These are phyloP conservation scores for Gnaphalium uliginosum DNA, from an alignment of 129 eudicot species.

Conservation along the genomic window DNA sequence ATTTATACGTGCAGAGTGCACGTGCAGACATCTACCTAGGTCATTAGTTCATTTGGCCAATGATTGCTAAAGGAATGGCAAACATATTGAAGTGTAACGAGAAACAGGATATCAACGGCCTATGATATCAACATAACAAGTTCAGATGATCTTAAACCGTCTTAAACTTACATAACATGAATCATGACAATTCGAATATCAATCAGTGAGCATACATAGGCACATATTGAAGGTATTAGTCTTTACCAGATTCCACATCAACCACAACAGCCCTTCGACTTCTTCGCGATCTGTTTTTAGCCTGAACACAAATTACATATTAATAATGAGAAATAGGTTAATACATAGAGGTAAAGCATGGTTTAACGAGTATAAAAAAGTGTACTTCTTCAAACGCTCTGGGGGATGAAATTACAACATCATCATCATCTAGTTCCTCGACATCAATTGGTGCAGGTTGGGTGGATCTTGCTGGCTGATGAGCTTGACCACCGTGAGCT, in stretches of 20 bases:
- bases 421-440: constrained; percentile 76
- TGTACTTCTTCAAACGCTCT: constrained; percentile 76
- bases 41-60: no score
- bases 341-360: not conserved
- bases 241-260: constrained; percentile 70
- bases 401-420: constrained; percentile 72
- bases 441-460: constrained; percentile 57
- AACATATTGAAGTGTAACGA: not conserved
- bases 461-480: constrained; percentile 32
- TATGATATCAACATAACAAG: not conserved
- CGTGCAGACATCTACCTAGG: no score
- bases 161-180: not conserved
- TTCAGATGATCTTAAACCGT: not conserved
- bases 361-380: constrained; percentile 6
- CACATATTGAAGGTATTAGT: not conserved
- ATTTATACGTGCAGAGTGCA: no score
- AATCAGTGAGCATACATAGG: not conserved
- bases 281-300: constrained; percentile 62
- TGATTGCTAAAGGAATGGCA: no score
- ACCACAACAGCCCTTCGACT: constrained; percentile 49
- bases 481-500: constrained; percentile 4
- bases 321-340: not conserved
- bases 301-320: constrained; percentile 40
- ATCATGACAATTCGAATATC: not conserved
- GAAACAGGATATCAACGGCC: not conserved